Evolutionary conservation across 1,284 basidiomycete genomes (phyloP).

Genomic region (Puccinia hordei): DNA sequence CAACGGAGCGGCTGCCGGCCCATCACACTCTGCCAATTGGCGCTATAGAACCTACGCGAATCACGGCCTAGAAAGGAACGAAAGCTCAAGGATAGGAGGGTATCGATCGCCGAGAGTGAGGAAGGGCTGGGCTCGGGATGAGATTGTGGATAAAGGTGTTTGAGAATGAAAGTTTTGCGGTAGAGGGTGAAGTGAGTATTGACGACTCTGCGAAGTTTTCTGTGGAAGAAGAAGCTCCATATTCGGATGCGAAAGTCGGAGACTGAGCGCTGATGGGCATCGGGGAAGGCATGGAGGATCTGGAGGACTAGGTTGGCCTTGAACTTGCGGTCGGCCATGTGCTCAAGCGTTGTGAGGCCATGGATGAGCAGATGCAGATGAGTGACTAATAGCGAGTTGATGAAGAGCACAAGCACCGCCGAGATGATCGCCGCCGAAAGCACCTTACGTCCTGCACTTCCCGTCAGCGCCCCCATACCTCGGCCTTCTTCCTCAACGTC

Average conservation of each 20-base stretch:
- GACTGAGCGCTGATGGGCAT: not conserved
- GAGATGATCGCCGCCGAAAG: not conserved
- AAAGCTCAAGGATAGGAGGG: too few species aligned
- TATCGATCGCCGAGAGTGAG: not conserved
- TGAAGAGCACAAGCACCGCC: not conserved
- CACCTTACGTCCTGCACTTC: not conserved
- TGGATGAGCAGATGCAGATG: slow-evolving; percentile 1
- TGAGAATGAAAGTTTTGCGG: not conserved
- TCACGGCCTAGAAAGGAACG: not conserved
- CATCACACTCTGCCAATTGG: slow-evolving; percentile 24
- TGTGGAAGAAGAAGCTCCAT: not conserved
- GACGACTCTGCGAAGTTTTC: not conserved
- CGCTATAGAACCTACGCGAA: not conserved
- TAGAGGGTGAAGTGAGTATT: not conserved
- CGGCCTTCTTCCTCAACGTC: too few species aligned
- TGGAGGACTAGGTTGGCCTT: not conserved
- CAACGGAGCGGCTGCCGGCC: not conserved
- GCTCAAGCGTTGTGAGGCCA: not conserved
- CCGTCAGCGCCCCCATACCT: not conserved
- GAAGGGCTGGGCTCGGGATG: not conserved
- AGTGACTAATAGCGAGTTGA: not conserved
- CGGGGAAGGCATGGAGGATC: not conserved
- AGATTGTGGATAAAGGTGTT: not conserved
- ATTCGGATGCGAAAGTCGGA: not conserved
- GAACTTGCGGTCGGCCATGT: slow-evolving; percentile 2